Evolutionary conservation across 805 yeast genomes (phyloP).

Genomic region (Komagataella mondaviorum): DNA sequence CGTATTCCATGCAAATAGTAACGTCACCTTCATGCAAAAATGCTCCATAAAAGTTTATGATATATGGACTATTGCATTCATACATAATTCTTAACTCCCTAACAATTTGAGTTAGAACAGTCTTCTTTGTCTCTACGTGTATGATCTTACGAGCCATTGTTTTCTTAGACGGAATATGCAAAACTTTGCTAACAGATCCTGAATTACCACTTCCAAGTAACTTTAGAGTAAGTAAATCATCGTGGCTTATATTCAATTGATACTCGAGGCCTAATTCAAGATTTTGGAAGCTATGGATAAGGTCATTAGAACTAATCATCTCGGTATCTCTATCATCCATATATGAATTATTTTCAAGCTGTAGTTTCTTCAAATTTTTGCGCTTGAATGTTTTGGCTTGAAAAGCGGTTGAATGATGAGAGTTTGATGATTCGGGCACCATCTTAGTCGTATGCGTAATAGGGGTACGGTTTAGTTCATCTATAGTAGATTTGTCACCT

Average conservation of each 20-base stretch:
- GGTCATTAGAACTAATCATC: constrained; percentile 16
- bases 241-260: constrained; percentile 35
- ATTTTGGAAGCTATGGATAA: constrained; percentile 30
- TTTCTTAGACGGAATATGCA: constrained; percentile 79
- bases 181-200: constrained; percentile 80
- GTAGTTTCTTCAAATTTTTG: constrained; percentile 44
- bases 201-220: constrained; percentile 88
- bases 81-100: constrained; percentile 85
- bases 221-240: constrained; percentile 63
- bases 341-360: constrained; percentile 15
- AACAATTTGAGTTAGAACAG: constrained; percentile 69
- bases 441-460: not conserved
- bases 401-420: not conserved
- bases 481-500: not conserved
- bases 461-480: not conserved
- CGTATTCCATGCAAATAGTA: constrained; percentile 88
- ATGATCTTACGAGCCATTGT: constrained; percentile 86
- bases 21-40: constrained; percentile 64
- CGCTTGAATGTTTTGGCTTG: constrained; percentile 32
- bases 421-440: not conserved
- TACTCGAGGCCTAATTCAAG: constrained; percentile 42
- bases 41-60: constrained; percentile 87
- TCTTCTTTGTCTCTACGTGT: constrained; percentile 70
- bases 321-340: constrained; percentile 7
- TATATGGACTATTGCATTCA: constrained; percentile 73